These are phyloP conservation scores for Monilinia vaccinii-corymbosi DNA, from an alignment of 2,329 filamentous ascomycete genomes.

Conservation along the genomic window DNA sequence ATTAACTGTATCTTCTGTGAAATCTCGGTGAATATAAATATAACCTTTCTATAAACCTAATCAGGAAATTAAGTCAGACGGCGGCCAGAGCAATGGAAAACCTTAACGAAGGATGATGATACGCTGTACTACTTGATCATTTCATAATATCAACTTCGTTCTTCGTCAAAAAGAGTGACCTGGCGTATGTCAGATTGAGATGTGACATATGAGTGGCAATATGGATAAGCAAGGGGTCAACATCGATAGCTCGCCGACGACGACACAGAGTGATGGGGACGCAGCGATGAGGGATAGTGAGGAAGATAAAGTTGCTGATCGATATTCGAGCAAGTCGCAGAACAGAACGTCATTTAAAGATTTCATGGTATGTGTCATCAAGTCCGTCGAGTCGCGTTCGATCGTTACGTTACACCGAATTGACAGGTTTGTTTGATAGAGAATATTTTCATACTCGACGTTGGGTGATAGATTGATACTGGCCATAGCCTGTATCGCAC, in stretches of 20 bases:
- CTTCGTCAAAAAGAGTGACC: neutral
- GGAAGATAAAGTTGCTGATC: neutral
- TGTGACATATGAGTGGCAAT: neutral
- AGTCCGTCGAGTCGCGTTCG: neutral
- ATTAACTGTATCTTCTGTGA: too few relatives aligned
- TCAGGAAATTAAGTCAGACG: too few relatives aligned
- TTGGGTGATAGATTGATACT: slow-evolving; percentile 20
- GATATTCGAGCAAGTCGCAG: slow-evolving; percentile 22
- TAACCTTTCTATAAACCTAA: too few relatives aligned
- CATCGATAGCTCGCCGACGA: neutral
- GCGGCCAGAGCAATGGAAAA: too few relatives aligned
- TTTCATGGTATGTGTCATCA: slow-evolving; percentile 15
- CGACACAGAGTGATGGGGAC: neutral
- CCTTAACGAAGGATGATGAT: too few relatives aligned
- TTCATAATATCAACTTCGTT: too few relatives aligned
- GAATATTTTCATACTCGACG: slow-evolving; percentile 25
- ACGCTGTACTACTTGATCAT: too few relatives aligned
- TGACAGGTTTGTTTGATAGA: slow-evolving; percentile 11
- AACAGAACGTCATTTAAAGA: slow-evolving; percentile 20
- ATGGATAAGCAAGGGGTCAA: neutral
- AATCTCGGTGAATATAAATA: too few relatives aligned
- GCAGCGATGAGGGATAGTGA: neutral
- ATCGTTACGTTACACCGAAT: neutral
- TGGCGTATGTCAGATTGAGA: neutral
- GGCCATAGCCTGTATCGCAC: slow-evolving; percentile 13